phyloP scores from a whole-genome alignment of 148 eudicot species.

The Salicornia ramosissima region DNA sequence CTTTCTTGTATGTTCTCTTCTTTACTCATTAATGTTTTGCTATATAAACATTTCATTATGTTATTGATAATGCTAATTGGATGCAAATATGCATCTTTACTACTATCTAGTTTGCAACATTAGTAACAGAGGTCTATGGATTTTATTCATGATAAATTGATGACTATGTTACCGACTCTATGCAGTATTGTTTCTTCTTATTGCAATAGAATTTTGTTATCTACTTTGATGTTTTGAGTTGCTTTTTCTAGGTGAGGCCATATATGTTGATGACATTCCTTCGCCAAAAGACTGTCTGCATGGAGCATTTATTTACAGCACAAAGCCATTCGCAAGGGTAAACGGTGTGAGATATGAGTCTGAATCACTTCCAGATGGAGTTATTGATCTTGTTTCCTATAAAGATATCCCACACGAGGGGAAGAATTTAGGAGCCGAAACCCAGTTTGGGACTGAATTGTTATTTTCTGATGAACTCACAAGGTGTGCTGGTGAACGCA shows the following conservation, averaged over 20 bases:
- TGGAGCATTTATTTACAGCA: conserved; percentile 92
- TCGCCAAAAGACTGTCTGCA: conserved; percentile 77
- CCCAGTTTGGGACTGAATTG: conserved; percentile 51
- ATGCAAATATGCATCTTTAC: not conserved
- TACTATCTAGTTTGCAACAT: not conserved
- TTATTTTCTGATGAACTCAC: conserved; percentile 79
- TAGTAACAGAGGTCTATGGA: not conserved
- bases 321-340: conserved; percentile 66
- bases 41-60: not conserved
- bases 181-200: too few relatives aligned
- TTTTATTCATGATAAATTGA: not conserved
- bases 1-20: too few relatives aligned
- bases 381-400: conserved; percentile 43
- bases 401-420: conserved; percentile 81
- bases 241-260: conserved; percentile 69
- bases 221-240: not conserved
- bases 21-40: too few relatives aligned
- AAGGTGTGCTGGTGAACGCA: conserved; percentile 64
- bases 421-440: conserved; percentile 49
- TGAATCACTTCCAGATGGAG: conserved; percentile 39
- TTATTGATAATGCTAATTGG: too few relatives aligned
- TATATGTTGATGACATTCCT: conserved; percentile 92
- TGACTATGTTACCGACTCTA: too few relatives aligned
- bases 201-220: not conserved
- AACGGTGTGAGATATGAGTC: conserved; percentile 47